A percentile compares a stretch with the other conserved stretches of the same genome.
Conservation (phyloP, 2,329 filamentous ascomycete genomes). For the Tolypocladium ovalisporum region DNA sequence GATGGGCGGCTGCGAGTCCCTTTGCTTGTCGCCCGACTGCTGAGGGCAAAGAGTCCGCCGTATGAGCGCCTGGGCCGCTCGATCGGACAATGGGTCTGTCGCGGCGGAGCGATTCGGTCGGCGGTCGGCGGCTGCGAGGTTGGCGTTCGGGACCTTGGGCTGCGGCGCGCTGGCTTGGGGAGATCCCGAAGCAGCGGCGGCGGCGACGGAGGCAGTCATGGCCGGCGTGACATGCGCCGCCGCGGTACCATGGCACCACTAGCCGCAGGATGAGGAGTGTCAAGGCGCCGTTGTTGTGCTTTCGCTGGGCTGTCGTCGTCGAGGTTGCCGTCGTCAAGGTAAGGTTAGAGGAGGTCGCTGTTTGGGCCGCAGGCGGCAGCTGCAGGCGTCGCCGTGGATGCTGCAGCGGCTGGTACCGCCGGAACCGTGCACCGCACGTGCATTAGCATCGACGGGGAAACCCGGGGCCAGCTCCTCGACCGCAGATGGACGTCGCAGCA, state of each 20-base stretch:
- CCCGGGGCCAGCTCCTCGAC: not conserved
- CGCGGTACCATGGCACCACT: constrained; percentile 14
- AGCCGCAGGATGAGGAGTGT: not conserved
- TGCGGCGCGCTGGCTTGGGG: constrained; percentile 4
- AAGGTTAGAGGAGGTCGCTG: constrained; percentile 7
- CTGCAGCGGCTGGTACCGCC: constrained; percentile 10
- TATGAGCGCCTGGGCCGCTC: constrained; percentile 69
- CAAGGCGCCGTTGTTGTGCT: not conserved
- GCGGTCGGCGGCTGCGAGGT: constrained; percentile 14
- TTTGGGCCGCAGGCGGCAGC: constrained; percentile 8
- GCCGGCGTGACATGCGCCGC: constrained; percentile 8
- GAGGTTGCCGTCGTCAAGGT: constrained; percentile 5
- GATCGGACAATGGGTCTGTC: constrained; percentile 56
- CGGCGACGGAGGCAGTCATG: constrained; percentile 17
- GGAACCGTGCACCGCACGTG: constrained; percentile 7
- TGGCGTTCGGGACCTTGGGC: constrained; percentile 1
- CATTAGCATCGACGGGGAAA: not conserved
- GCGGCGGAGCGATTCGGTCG: constrained; percentile 21
- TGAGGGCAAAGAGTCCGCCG: constrained; percentile 76
- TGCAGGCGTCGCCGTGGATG: not conserved
- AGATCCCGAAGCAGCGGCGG: constrained; percentile 6
- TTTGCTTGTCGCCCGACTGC: constrained; percentile 46
- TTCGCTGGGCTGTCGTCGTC: not conserved
- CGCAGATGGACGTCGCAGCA: not conserved
- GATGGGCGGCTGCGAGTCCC: constrained; percentile 42